Evolutionary conservation across 2,329 filamentous ascomycete genomes (phyloP), one percentile per base, ranked within the genome.

Genomic region (Helotiales sp.): DNA sequence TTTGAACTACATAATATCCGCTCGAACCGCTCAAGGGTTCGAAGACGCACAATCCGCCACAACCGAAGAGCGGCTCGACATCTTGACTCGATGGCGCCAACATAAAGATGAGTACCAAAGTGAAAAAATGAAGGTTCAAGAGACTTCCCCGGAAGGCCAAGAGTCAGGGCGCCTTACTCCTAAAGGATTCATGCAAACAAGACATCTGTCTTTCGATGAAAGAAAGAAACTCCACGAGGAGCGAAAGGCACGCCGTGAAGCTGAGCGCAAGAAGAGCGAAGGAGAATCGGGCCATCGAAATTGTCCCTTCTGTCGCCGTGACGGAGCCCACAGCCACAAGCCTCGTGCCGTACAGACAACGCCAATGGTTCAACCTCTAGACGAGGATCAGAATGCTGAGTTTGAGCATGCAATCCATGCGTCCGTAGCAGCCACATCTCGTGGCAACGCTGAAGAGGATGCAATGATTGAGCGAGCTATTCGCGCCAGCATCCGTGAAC

Each of bases 1-100:
- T 20, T 84, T 92, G 58, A 93, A 92, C 71, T 95, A 95, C 76
- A 92, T 96, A 70, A 87, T 93, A 54, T 87, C 91, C 0, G 91
- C 92, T 2, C 85, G 93, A 54, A 91, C 92, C 58, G 84, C 89
- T 0, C 91, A 96, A 77, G 93, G 93, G 1, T 87, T 88, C 68
- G 86, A 89, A 50, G 91, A 94, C 60, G 84, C 88, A 71, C 80
- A 81, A 17, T 75, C 76, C 0, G 81, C 88, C 1, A 85, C 83
- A 0, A 75, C 77, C 0, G 85, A 86, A 67, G 91, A 95, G 78
- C 84, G 85, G 45, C 81, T 82, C 1, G 87, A 90, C 64, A 87
- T 95, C 22, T 76, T 94, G 43, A 78, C 80, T 45, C 83, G 87
- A 6, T 96, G 75, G 75, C 78, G 80, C 63, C 70, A 71, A 65